A percentile compares a stretch with the other conserved stretches of the same genome.
phyloP scores from a whole-genome alignment of 2,329 filamentous ascomycete genomes.

The Fusarium kyushuense region DNA sequence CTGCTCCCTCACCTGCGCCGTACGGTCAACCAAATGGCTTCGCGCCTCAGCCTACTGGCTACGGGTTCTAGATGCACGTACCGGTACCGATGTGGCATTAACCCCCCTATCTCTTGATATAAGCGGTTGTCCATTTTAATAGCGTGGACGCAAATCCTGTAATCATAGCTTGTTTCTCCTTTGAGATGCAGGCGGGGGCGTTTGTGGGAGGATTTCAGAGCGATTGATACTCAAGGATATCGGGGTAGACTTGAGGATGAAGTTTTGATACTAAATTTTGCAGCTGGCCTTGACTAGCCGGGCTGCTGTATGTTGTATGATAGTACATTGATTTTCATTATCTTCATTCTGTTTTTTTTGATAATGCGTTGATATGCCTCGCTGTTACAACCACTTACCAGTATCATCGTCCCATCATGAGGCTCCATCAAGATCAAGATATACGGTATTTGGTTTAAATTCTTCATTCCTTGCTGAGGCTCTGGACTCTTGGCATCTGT shows the following conservation, averaged over 20 bases:
- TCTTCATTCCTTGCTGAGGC: neutral
- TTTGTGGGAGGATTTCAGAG: constrained; percentile 42
- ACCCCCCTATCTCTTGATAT: constrained; percentile 29
- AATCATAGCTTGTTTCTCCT: constrained; percentile 48
- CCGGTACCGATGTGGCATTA: constrained; percentile 49
- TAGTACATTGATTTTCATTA: constrained; percentile 50
- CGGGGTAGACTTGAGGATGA: constrained; percentile 47
- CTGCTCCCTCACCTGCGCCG: constrained; percentile 70
- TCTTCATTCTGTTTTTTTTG: constrained; percentile 7
- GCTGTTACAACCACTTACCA: neutral
- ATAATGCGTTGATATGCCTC: constrained; percentile 29
- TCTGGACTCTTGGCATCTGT: neutral
- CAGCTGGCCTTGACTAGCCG: constrained; percentile 30
- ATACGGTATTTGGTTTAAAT: neutral
- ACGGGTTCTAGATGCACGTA: constrained; percentile 65
- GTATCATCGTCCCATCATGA: neutral
- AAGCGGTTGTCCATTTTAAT: constrained; percentile 33
- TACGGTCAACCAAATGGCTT: constrained; percentile 88
- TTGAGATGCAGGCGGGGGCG: constrained; percentile 32
- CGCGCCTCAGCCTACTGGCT: constrained; percentile 88
- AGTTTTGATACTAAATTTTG: constrained; percentile 44
- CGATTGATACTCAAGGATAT: constrained; percentile 41
- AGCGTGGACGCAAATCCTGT: constrained; percentile 46
- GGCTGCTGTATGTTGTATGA: constrained; percentile 50
- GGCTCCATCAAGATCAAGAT: neutral